Percentiles rank a stretch among this genome's conserved stretches.
phyloP scores from a whole-genome alignment of 805 yeast species.

The Starmerella geochares region DNA sequence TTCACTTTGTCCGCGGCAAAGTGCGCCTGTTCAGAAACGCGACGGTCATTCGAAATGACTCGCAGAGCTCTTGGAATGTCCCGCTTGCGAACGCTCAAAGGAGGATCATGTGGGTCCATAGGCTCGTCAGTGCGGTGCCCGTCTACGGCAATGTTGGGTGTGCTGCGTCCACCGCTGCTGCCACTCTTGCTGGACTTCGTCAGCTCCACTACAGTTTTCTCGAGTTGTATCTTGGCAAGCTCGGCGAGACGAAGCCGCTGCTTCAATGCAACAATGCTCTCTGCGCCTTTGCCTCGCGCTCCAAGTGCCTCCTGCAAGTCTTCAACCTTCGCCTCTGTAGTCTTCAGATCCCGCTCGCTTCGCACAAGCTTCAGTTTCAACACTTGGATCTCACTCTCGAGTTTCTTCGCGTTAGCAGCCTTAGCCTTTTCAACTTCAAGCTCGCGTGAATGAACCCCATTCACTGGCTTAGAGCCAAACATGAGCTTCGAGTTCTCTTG shows the following conservation, averaged over 20 bases:
- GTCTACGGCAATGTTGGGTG: background rate
- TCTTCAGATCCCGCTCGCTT: conserved; percentile 27
- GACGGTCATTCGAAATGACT: conserved; percentile 23
- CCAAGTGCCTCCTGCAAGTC: conserved; percentile 1
- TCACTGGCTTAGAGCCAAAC: conserved; percentile 15
- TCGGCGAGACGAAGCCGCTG: conserved; percentile 20
- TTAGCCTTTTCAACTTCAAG: conserved; percentile 20
- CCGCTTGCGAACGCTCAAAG: conserved; percentile 14
- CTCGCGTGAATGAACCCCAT: conserved; percentile 13
- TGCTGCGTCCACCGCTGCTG: background rate
- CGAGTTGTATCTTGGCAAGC: conserved; percentile 24
- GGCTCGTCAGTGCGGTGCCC: conserved; percentile 1
- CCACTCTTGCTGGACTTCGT: background rate
- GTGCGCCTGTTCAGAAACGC: conserved; percentile 38
- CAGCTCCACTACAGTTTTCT: conserved; percentile 14
- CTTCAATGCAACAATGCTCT: background rate
- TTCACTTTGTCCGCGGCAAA: conserved; percentile 48
- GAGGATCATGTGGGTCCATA: conserved; percentile 10
- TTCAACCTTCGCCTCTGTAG: conserved; percentile 24
- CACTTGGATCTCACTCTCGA: conserved; percentile 29
- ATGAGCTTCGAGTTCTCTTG: conserved; percentile 21
- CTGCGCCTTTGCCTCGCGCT: background rate
- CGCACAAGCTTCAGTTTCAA: conserved; percentile 29
- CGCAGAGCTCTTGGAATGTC: conserved; percentile 15
- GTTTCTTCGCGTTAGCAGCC: conserved; percentile 19